A percentile compares a stretch with the other conserved stretches of the same genome.
These are phyloP conservation scores for Priceomyces carsonii DNA, from an alignment of 805 yeast genomes.

Conservation along the genomic window DNA sequence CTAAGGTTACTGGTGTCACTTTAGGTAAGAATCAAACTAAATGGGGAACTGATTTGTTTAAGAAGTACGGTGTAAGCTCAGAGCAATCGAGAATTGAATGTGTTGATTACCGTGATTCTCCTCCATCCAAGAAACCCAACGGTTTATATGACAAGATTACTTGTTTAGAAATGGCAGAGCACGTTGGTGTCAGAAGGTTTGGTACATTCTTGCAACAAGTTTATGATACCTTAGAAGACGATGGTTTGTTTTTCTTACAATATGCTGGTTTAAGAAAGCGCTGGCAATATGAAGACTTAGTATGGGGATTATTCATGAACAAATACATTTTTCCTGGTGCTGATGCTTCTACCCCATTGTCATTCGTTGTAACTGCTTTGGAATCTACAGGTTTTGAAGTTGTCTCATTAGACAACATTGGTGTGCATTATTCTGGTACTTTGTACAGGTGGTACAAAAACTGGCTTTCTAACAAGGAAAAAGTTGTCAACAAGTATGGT, in stretches of 20 bases:
- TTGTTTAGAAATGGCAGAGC: constrained; percentile 94
- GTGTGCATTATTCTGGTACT: constrained; percentile 90
- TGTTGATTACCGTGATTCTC: constrained; percentile 89
- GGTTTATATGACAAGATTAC: constrained; percentile 79
- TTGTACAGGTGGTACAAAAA: constrained; percentile 93
- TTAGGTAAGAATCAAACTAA: constrained; percentile 88
- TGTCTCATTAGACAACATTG: constrained; percentile 80
- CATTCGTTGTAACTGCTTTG: constrained; percentile 72
- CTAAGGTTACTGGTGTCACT: constrained; percentile 85
- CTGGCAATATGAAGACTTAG: constrained; percentile 93
- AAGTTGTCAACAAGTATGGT: constrained; percentile 78
- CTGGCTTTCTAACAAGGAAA: constrained; percentile 84
- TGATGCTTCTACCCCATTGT: constrained; percentile 92
- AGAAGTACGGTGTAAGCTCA: constrained; percentile 63
- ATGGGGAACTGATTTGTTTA: constrained; percentile 77
- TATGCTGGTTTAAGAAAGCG: constrained; percentile 87
- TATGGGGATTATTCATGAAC: constrained; percentile 96
- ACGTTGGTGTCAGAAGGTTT: constrained; percentile 88
- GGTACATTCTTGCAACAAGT: constrained; percentile 75
- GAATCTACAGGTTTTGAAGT: constrained; percentile 88
- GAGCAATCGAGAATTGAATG: constrained; percentile 79
- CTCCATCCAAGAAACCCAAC: constrained; percentile 51
- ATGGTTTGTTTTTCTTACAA: constrained; percentile 84
- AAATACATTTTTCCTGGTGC: constrained; percentile 97
- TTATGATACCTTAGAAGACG: constrained; percentile 85